phyloP scores from a whole-genome alignment of 768 basidiomycete genomes.

The Crepidotus variabilis region DNA sequence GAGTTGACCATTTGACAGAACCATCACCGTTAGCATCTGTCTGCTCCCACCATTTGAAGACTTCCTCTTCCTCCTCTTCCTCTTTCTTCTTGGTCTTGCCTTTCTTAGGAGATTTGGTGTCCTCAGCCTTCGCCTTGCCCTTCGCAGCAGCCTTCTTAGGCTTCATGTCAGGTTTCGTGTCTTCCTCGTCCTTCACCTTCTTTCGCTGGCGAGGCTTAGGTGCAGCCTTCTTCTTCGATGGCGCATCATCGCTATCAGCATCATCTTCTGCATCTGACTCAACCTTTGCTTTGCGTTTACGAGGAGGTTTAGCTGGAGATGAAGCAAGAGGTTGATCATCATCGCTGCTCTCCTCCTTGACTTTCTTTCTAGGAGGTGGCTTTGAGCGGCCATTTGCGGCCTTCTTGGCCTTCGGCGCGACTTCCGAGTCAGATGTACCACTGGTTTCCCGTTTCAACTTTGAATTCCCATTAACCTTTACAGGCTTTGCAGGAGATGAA shows the following conservation, averaged over 20 bases:
- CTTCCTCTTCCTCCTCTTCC: constrained; percentile 72
- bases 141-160: constrained; percentile 25
- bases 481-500: constrained; percentile 60
- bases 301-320: constrained; percentile 21
- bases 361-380: constrained; percentile 62
- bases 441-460: constrained; percentile 30
- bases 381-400: constrained; percentile 41
- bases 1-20: constrained; percentile 87
- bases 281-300: constrained; percentile 44
- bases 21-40: constrained; percentile 69
- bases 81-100: constrained; percentile 51
- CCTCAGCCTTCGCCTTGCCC: constrained; percentile 39
- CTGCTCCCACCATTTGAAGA: constrained; percentile 79
- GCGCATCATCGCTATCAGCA: constrained; percentile 14
- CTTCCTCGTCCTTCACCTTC: constrained; percentile 53
- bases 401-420: constrained; percentile 41
- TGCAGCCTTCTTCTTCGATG: constrained; percentile 38
- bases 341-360: constrained; percentile 44
- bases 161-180: constrained; percentile 30
- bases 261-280: constrained; percentile 51
- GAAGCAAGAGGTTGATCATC: constrained; percentile 27
- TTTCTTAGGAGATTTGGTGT: constrained; percentile 42
- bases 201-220: constrained; percentile 41
- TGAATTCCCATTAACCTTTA: constrained; percentile 36
- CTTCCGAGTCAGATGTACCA: constrained; percentile 35